Evolutionary conservation across 2,329 filamentous ascomycete genomes (phyloP).

Genomic region (Cladosporium colombiae): DNA sequence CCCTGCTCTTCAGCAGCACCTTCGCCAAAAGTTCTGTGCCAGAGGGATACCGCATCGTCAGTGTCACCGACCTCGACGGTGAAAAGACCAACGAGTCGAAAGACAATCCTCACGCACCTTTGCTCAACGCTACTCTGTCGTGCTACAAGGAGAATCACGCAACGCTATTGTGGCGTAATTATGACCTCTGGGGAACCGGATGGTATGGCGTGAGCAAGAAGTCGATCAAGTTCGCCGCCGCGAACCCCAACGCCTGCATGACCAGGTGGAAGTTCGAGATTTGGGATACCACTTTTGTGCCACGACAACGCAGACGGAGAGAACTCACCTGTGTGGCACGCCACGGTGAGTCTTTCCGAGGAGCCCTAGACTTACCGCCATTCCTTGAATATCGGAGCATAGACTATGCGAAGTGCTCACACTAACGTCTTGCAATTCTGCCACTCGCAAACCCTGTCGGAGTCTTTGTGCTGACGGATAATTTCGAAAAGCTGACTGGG

Average conservation of each 20-base stretch:
- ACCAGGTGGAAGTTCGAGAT: background rate
- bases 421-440: background rate
- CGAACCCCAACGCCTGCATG: background rate
- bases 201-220: background rate
- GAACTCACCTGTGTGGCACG: background rate
- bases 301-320: background rate
- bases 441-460: background rate
- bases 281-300: background rate
- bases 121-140: background rate
- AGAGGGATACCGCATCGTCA: background rate
- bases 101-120: background rate
- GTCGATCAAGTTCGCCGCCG: background rate
- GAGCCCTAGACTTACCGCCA: background rate
- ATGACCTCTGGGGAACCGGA: background rate
- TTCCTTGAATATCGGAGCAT: background rate
- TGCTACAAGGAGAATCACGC: background rate
- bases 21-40: background rate
- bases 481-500: background rate
- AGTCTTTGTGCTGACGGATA: too few relatives aligned
- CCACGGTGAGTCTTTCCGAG: background rate
- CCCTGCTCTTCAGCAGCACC: background rate
- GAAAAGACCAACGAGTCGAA: background rate
- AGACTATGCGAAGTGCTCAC: too few relatives aligned
- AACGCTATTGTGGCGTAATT: background rate
- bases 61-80: background rate